Conservation (phyloP, 1,139 yeast genomes). For the Debaryomyces nepalensis region DNA sequence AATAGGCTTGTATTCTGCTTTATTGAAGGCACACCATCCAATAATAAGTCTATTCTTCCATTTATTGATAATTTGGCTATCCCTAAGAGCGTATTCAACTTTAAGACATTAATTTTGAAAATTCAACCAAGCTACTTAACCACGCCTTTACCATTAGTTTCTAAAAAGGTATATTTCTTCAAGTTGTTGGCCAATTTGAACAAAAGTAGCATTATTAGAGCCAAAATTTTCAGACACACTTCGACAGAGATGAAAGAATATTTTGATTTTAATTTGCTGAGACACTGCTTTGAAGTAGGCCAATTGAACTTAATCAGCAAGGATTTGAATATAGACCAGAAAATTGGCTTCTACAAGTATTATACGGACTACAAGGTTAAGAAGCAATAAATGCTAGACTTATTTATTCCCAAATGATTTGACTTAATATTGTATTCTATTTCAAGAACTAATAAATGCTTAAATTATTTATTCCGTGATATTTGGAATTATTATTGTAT, state of each 20-base stretch:
- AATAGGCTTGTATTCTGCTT: constrained; percentile 52
- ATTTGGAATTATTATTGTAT: no score
- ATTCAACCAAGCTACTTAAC: constrained; percentile 40
- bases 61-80: constrained; percentile 31
- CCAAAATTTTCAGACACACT: constrained; percentile 31
- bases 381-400: constrained; percentile 15
- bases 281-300: constrained; percentile 34
- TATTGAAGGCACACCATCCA: constrained; percentile 73
- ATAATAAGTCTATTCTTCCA: constrained; percentile 63
- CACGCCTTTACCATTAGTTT: constrained; percentile 36
- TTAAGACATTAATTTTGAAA: constrained; percentile 52
- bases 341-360: constrained; percentile 39
- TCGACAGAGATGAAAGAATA: constrained; percentile 9
- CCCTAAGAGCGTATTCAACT: constrained; percentile 22
- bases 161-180: constrained; percentile 28
- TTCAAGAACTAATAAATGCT: no score
- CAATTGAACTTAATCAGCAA: constrained; percentile 34
- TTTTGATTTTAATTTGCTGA: constrained; percentile 24
- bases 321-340: constrained; percentile 32
- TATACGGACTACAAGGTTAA: constrained; percentile 28
- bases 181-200: constrained; percentile 30
- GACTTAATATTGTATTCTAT: no score
- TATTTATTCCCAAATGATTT: no score
- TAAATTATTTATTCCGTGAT: background rate
- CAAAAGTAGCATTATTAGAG: constrained; percentile 25